These are phyloP conservation scores for Sonneratia alba DNA, from an alignment of 345 rosid genomes.

Conservation along the genomic window DNA sequence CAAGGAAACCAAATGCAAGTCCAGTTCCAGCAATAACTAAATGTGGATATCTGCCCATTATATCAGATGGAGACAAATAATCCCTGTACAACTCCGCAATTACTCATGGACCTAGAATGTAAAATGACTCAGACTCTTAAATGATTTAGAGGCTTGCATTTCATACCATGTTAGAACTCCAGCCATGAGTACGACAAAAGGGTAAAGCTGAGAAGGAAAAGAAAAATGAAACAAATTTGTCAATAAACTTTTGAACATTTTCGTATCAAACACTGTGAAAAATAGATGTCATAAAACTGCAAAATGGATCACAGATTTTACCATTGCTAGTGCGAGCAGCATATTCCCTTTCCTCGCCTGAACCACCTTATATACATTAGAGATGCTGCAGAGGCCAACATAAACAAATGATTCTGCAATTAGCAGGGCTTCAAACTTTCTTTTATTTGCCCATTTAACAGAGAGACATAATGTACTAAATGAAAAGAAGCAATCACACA, in stretches of 20 bases:
- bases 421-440: background rate
- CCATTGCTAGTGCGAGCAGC: conserved; percentile 89
- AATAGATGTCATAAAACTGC: background rate
- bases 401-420: background rate
- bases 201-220: conserved; percentile 53
- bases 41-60: conserved; percentile 78
- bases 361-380: conserved; percentile 74
- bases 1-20: conserved; percentile 96
- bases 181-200: conserved; percentile 58
- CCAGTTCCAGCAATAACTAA: conserved; percentile 86
- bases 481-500: background rate
- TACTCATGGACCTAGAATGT: conserved; percentile 8
- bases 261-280: background rate
- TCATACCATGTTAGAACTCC: conserved; percentile 77
- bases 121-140: background rate
- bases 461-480: background rate
- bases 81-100: conserved; percentile 34
- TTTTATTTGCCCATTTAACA: background rate
- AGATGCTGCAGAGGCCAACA: conserved; percentile 35
- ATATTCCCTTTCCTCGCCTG: conserved; percentile 80
- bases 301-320: conserved; percentile 6
- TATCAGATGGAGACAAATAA: conserved; percentile 71
- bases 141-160: conserved; percentile 5
- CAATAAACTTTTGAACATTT: background rate
- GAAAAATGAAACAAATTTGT: background rate